Conservation (phyloP, 345 rosid species). For the Hypericum perforatum region DNA sequence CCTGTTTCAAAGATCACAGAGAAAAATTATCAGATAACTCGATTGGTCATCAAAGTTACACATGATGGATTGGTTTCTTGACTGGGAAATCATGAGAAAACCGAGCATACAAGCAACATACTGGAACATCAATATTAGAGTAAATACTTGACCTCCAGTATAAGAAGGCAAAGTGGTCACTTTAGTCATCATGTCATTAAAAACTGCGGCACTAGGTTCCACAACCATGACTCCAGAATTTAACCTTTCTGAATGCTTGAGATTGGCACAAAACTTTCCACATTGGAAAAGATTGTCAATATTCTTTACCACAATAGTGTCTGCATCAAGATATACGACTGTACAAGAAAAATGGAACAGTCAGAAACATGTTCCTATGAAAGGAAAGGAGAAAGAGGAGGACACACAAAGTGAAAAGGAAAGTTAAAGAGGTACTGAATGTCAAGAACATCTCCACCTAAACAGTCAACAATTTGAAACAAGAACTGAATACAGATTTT, state of each 20-base stretch:
- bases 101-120: no score
- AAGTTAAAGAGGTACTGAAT: no score
- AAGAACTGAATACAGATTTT: no score
- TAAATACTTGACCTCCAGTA: conserved; percentile 52
- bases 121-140: neutral
- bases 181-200: conserved; percentile 79
- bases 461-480: no score
- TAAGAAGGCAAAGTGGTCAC: conserved; percentile 70
- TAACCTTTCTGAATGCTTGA: conserved; percentile 92
- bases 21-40: neutral
- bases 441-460: no score
- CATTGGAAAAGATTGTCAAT: conserved; percentile 82
- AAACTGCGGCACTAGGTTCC: conserved; percentile 72
- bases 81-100: no score
- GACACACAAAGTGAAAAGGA: no score
- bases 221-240: conserved; percentile 98
- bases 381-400: neutral
- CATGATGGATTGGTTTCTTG: no score
- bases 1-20: conserved; percentile 21
- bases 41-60: neutral
- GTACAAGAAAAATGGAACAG: conserved; percentile 15
- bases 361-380: neutral
- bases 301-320: conserved; percentile 87
- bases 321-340: conserved; percentile 95
- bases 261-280: conserved; percentile 75